Evolutionary conservation across 768 basidiomycete species (phyloP).

Genomic region (Pleurotus tuoliensis): DNA sequence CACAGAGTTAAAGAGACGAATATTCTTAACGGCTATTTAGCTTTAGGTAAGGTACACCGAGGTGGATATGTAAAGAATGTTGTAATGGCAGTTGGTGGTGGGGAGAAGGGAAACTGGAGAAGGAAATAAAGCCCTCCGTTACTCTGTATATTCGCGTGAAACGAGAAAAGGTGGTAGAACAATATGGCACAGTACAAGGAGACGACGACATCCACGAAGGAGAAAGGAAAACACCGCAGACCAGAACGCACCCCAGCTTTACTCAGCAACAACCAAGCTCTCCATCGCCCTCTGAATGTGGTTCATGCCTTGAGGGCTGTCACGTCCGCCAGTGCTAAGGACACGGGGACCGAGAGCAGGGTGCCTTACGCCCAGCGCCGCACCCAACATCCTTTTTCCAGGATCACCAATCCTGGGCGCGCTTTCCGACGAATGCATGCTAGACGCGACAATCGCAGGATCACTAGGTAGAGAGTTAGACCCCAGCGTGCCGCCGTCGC

Average conservation of each 20-base stretch:
- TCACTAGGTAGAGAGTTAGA: slow-evolving; percentile 45
- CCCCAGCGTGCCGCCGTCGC: slow-evolving; percentile 44
- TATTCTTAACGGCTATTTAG: no score
- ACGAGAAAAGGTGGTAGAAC: neutral
- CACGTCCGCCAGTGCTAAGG: slow-evolving; percentile 37
- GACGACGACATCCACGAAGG: slow-evolving; percentile 4
- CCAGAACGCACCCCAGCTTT: neutral
- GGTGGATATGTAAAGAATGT: neutral
- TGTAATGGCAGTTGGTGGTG: neutral
- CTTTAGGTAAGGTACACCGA: neutral
- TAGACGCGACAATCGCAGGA: slow-evolving; percentile 65
- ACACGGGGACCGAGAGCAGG: slow-evolving; percentile 65
- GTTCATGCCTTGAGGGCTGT: slow-evolving; percentile 45
- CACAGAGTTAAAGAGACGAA: no score
- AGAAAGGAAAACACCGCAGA: neutral
- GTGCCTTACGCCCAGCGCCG: slow-evolving; percentile 80
- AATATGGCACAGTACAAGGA: neutral
- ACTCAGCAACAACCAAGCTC: slow-evolving; percentile 71
- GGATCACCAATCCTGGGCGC: slow-evolving; percentile 84
- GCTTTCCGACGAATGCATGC: slow-evolving; percentile 37
- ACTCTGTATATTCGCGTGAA: slow-evolving; percentile 8
- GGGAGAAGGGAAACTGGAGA: neutral
- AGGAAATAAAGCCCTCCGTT: slow-evolving; percentile 2
- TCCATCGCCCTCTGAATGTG: slow-evolving; percentile 77
- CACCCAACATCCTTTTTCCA: slow-evolving; percentile 85